phyloP scores from a whole-genome alignment of 1,284 basidiomycete genomes.

The Microstroma glucosiphilum region DNA sequence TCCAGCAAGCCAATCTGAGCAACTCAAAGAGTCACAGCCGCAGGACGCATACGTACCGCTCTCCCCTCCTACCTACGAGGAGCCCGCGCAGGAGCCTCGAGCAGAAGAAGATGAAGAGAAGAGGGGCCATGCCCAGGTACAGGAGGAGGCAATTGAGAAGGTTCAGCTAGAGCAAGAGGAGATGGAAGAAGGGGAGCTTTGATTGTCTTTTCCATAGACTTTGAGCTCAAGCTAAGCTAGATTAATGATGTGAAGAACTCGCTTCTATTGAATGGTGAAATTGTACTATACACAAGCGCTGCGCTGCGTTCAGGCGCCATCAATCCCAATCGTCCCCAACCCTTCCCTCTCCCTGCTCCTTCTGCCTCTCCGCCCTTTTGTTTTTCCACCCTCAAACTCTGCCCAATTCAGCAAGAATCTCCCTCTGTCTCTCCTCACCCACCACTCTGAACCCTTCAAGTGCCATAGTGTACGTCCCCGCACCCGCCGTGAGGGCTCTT shows the following conservation, averaged over 20 bases:
- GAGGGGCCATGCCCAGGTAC: neutral
- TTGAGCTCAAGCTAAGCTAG: too few relatives aligned
- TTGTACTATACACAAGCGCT: too few relatives aligned
- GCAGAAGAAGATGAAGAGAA: neutral
- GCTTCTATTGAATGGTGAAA: too few relatives aligned
- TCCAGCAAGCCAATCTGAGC: neutral
- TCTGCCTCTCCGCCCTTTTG: too few relatives aligned
- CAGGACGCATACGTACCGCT: neutral
- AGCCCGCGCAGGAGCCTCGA: neutral
- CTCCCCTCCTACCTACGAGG: neutral
- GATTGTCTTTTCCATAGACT: too few relatives aligned
- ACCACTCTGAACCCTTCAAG: slow-evolving; percentile 65
- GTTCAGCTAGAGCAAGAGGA: neutral
- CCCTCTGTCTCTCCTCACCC: slow-evolving; percentile 23
- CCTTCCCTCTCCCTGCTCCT: too few relatives aligned
- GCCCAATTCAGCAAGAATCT: slow-evolving; percentile 37
- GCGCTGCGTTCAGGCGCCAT: too few relatives aligned
- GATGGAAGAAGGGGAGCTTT: neutral
- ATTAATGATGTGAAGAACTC: too few relatives aligned
- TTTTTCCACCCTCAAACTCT: slow-evolving; percentile 9
- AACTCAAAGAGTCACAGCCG: neutral
- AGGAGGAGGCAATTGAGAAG: neutral
- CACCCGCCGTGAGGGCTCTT: slow-evolving; percentile 72
- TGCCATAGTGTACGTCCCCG: slow-evolving; percentile 71
- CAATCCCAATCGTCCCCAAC: too few relatives aligned